phyloP scores from a whole-genome alignment of 495 filamentous ascomycete genomes.

The Penicillium angulare region DNA sequence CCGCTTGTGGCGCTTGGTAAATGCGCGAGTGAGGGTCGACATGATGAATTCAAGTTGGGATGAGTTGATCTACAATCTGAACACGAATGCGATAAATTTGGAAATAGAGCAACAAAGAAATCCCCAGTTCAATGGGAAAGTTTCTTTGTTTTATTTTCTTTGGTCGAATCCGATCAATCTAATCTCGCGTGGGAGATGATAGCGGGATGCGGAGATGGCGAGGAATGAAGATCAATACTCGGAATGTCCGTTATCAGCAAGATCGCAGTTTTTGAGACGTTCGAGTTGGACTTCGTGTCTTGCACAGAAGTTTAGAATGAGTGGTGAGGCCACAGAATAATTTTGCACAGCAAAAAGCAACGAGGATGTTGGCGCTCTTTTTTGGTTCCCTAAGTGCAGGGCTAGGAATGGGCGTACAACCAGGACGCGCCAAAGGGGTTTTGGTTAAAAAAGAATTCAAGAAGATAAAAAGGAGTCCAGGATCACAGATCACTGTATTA shows the following conservation, averaged over 20 bases:
- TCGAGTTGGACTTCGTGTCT: slow-evolving; percentile 16
- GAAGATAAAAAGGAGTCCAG: slow-evolving; percentile 35
- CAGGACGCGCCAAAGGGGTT: slow-evolving; percentile 35
- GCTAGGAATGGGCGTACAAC: slow-evolving; percentile 39
- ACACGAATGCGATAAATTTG: no score
- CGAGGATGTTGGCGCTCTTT: slow-evolving; percentile 7
- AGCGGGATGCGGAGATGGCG: slow-evolving; percentile 28
- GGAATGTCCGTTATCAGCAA: slow-evolving; percentile 36
- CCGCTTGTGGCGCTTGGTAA: slow-evolving; percentile 60
- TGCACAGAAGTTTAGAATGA: slow-evolving; percentile 22
- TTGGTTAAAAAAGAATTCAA: slow-evolving; percentile 7
- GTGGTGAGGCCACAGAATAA: slow-evolving; percentile 11
- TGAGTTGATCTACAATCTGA: no score
- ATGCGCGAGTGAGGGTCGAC: slow-evolving; percentile 60
- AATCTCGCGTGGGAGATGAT: slow-evolving; percentile 34
- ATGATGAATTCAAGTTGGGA: slow-evolving; percentile 23
- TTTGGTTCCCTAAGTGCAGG: slow-evolving; percentile 28
- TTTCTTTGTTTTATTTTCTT: slow-evolving; percentile 4
- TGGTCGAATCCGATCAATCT: slow-evolving; percentile 6
- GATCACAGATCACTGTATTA: slow-evolving; percentile 41
- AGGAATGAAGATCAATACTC: slow-evolving; percentile 31
- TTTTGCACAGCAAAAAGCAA: slow-evolving; percentile 32
- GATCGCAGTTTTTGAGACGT: slow-evolving; percentile 1
- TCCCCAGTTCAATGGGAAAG: no score
- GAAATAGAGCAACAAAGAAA: no score